Evolutionary conservation across 805 yeast species (phyloP).

Genomic region (Danielozyma ontarioensis): DNA sequence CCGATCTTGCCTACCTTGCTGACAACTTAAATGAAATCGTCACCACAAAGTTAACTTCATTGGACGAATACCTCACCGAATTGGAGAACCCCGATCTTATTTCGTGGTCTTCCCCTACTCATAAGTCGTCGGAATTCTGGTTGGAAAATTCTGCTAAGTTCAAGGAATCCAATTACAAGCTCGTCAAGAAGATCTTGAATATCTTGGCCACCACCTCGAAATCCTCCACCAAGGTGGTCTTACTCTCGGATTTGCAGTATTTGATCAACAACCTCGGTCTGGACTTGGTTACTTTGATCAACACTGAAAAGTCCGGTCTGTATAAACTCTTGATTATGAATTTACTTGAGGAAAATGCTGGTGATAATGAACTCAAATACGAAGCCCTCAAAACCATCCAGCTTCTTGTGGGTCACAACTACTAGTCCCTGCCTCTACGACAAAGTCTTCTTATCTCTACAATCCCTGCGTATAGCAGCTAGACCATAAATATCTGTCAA

Average conservation of each 20-base stretch:
- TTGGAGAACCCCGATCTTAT: conserved; percentile 69
- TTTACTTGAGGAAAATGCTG: conserved; percentile 59
- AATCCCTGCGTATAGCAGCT: not conserved
- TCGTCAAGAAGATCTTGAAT: conserved; percentile 56
- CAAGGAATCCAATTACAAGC: conserved; percentile 71
- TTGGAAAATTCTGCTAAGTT: conserved; percentile 71
- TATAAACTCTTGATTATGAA: conserved; percentile 78
- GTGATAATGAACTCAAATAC: conserved; percentile 83
- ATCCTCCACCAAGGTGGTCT: conserved; percentile 24
- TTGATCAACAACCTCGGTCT: conserved; percentile 37
- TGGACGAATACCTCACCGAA: conserved; percentile 88
- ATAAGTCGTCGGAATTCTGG: conserved; percentile 86
- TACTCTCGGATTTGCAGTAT: conserved; percentile 39
- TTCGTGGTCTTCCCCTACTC: conserved; percentile 84
- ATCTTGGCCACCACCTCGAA: conserved; percentile 36
- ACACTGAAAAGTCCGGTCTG: conserved; percentile 44
- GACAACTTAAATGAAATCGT: conserved; percentile 67
- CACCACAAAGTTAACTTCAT: conserved; percentile 69
- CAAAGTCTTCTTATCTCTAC: not conserved
- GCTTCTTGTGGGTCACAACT: conserved; percentile 79
- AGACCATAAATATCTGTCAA: no score
- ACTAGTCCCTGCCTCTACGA: conserved; percentile 20
- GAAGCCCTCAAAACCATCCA: conserved; percentile 97
- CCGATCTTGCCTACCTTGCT: conserved; percentile 58
- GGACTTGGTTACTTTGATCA: conserved; percentile 32